phyloP scores from a whole-genome alignment of 1,139 yeast genomes.

The Saccharomyces hybrid region DNA sequence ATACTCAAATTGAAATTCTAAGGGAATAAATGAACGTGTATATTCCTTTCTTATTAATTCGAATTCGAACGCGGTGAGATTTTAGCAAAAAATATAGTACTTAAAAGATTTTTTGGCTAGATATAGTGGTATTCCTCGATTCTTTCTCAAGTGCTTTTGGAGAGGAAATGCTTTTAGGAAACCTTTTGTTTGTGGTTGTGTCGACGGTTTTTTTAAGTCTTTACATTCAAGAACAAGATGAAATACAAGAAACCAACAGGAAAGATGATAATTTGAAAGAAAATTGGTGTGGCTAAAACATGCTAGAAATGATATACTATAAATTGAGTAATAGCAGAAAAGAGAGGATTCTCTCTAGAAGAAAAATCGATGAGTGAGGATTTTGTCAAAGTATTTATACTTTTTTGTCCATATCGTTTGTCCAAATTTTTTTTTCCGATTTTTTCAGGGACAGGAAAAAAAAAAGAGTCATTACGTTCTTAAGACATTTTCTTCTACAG shows the following conservation, averaged over 20 bases:
- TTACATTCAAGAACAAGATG: slow-evolving; percentile 2
- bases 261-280: slow-evolving; percentile 9
- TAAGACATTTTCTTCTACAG: not conserved
- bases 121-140: not conserved
- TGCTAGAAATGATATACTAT: slow-evolving; percentile 3
- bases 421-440: not conserved
- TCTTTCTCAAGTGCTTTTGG: not conserved
- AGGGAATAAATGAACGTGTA: not conserved
- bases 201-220: slow-evolving; percentile 6
- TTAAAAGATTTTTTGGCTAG: not conserved
- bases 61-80: not conserved
- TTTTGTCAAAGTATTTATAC: not conserved
- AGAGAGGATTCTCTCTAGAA: not conserved
- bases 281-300: slow-evolving; percentile 16
- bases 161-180: not conserved
- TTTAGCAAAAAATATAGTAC: not conserved
- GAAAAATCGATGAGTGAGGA: not conserved
- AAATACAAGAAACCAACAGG: slow-evolving; percentile 3
- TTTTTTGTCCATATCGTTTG: not conserved
- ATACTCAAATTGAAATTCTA: not conserved
- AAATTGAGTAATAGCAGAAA: not conserved
- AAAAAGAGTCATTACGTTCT: not conserved
- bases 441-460: not conserved
- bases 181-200: not conserved
- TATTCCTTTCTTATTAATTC: not conserved